Conservation (phyloP, 164 flowering plant species). For the Kingdonia uniflora region DNA sequence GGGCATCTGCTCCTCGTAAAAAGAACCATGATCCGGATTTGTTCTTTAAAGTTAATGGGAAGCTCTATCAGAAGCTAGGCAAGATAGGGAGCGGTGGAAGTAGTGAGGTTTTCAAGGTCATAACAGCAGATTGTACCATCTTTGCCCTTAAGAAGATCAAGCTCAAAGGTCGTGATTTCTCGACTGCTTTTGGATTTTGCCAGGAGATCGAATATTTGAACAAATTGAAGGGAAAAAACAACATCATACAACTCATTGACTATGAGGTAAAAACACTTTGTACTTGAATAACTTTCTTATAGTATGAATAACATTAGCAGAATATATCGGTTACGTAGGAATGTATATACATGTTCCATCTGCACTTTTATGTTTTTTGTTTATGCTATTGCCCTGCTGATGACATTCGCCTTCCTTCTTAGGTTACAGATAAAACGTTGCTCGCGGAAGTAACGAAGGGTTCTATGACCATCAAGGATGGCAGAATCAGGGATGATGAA, state of each 20-base stretch:
- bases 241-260: constrained; percentile 87
- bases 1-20: constrained; percentile 47
- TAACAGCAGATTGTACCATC: constrained; percentile 79
- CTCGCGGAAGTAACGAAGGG: constrained; percentile 71
- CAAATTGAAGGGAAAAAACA: constrained; percentile 67
- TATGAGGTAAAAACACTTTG: constrained; percentile 60
- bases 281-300: not conserved
- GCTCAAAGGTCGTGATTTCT: constrained; percentile 97
- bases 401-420: constrained; percentile 14
- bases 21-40: constrained; percentile 61
- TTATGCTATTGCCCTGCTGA: too few relatives aligned
- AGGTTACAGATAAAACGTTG: constrained; percentile 90
- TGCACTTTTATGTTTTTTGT: not conserved
- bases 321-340: too few relatives aligned
- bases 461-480: constrained; percentile 58
- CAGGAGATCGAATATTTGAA: constrained; percentile 87
- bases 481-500: constrained; percentile 79
- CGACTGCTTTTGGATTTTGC: constrained; percentile 93
- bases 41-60: constrained; percentile 90
- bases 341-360: too few relatives aligned
- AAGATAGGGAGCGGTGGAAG: constrained; percentile 99
- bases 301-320: not conserved
- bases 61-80: constrained; percentile 93
- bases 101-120: constrained; percentile 98
- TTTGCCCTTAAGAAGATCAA: constrained; percentile 92